Evolutionary conservation across 306 rosid genomes (phyloP).

Genomic region (Pterocarpus macrocarpus): DNA sequence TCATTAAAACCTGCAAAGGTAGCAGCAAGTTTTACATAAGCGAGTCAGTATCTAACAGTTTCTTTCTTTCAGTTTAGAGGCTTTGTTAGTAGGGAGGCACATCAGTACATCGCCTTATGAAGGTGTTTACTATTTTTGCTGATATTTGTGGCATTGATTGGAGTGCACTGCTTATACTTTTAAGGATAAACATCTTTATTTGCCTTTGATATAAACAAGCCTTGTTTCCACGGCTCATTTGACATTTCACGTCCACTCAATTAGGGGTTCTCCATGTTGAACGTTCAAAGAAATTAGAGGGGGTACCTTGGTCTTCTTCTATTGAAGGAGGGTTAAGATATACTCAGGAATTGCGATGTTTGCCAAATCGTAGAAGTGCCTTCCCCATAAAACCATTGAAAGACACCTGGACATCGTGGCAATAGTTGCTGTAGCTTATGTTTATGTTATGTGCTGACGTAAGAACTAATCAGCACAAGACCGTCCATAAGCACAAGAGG

Average conservation of each 20-base stretch:
- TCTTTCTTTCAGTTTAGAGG: conserved; percentile 6
- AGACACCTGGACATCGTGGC: conserved; percentile 40
- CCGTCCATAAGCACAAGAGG: conserved; percentile 61
- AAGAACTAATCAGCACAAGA: conserved; percentile 57
- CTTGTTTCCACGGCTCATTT: conserved; percentile 26
- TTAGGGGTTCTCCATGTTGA: not conserved
- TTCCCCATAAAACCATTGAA: conserved; percentile 35
- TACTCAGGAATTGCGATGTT: conserved; percentile 20
- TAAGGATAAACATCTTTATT: conserved; percentile 30
- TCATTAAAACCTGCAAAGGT: conserved; percentile 79
- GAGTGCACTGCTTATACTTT: conserved; percentile 8
- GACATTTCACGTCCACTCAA: not conserved
- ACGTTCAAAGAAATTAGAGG: conserved; percentile 19
- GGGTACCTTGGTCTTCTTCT: not conserved
- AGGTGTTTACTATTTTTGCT: not conserved
- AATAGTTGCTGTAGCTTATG: conserved; percentile 59
- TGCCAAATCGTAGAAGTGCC: conserved; percentile 40
- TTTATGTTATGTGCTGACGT: conserved; percentile 60
- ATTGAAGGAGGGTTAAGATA: not conserved
- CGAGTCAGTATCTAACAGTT: not conserved
- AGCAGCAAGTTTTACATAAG: conserved; percentile 23
- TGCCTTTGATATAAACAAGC: conserved; percentile 2
- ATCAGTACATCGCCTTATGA: not conserved
- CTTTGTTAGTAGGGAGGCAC: conserved; percentile 2
- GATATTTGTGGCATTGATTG: not conserved